Conservation (phyloP, 805 yeast species). For the Schizosaccharomyces lindneri region DNA sequence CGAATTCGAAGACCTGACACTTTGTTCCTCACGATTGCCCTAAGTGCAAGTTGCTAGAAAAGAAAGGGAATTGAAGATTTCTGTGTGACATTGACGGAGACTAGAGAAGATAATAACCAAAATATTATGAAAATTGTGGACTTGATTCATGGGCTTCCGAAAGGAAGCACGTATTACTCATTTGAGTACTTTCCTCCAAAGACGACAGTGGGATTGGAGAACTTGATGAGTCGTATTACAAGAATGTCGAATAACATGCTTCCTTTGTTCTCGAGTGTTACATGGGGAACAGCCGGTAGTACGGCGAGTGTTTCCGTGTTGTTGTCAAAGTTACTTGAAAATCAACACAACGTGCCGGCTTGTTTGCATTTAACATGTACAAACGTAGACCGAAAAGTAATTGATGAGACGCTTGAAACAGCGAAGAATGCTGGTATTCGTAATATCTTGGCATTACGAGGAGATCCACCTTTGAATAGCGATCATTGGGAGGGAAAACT, state of each 20-base stretch:
- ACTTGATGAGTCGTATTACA: slow-evolving; percentile 28
- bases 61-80: too few relatives aligned
- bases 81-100: too few relatives aligned
- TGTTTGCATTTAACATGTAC: slow-evolving; percentile 93
- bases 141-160: slow-evolving; percentile 23
- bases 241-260: slow-evolving; percentile 65
- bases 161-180: slow-evolving; percentile 44
- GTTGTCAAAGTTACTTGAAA: slow-evolving; percentile 52
- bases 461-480: slow-evolving; percentile 73
- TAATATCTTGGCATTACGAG: slow-evolving; percentile 78
- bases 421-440: slow-evolving; percentile 62
- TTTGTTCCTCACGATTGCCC: too few relatives aligned
- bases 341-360: slow-evolving; percentile 59
- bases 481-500: slow-evolving; percentile 30
- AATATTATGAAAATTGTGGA: slow-evolving; percentile 15
- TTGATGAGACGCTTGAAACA: slow-evolving; percentile 50
- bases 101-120: too few relatives aligned
- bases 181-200: slow-evolving; percentile 95
- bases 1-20: too few relatives aligned
- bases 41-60: too few relatives aligned
- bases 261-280: slow-evolving; percentile 73
- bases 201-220: slow-evolving; percentile 33
- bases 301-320: slow-evolving; percentile 70
- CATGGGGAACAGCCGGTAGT: slow-evolving; percentile 98
- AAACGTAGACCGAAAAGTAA: slow-evolving; percentile 50